Base-by-base conservation (phyloP, 2,329 filamentous ascomycete genomes). In the Fusarium sp. region DNA sequence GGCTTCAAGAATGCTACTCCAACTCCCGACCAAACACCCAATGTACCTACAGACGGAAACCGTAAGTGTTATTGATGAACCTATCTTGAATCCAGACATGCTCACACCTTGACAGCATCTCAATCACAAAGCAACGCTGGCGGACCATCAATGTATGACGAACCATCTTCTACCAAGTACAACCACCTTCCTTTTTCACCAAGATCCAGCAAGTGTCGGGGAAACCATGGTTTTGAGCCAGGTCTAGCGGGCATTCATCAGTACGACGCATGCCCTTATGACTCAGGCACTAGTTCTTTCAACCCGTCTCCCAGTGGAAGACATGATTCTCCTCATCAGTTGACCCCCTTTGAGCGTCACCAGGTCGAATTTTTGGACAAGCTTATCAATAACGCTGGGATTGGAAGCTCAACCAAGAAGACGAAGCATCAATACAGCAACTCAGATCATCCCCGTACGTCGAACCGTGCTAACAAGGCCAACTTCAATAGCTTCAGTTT, bases 401-500 rank as follows among this genome's bases (percentile, higher is more conserved):
- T 67, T 61, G 68, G 66, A 52, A 67, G 59, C 48, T 73, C 73
- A 32, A 25, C 56, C 35, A 70, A 75, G 63, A 72, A 75, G 39
- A 66, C 61, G 70, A 67, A 63, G 32, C 60, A 61, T 8, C 50
- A 54, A 57, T 10, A 52, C 37, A 50, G 41, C 52, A 70, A 52
- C 25, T 39, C 25, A 43, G 37, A 71, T 23, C 18, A 35, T 20
- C 41, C 48, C 34, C 16, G 50, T 39, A 57, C 45, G 20, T 61
- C 57, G 71, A 77, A 73, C n/a, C 23, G 35, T 67, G 77, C 77
- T 86, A 72, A 87, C 82, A 75, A 73, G 68, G 54, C 50, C 74
- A 67, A 64, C 67, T 75, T 75, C 45, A 70, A 76, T 82, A 92
- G 89, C 82, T 91, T 91, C 77, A 85, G 82, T 57, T 86, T 90